Percentiles rank a stretch among this genome's conserved stretches.
These are phyloP conservation scores for Monosporozyma siamensis DNA, from an alignment of 805 yeast species.

Conservation along the genomic window DNA sequence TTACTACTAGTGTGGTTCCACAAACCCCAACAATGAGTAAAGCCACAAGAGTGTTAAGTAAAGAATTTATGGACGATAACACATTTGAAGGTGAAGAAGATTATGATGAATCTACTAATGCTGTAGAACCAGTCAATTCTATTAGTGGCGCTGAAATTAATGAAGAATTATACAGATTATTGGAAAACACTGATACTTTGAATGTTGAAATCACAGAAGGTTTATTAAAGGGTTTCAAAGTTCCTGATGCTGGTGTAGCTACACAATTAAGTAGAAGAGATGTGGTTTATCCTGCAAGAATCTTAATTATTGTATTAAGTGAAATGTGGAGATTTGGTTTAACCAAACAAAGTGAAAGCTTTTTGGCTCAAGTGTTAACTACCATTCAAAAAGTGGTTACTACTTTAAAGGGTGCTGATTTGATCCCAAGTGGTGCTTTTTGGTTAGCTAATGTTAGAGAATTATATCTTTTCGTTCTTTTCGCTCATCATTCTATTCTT, in stretches of 20 bases:
- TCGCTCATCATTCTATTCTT: slow-evolving; percentile 86
- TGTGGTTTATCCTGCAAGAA: slow-evolving; percentile 91
- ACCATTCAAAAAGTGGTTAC: slow-evolving; percentile 80
- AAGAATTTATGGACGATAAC: slow-evolving; percentile 4
- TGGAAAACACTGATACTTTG: slow-evolving; percentile 61
- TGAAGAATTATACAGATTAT: slow-evolving; percentile 60
- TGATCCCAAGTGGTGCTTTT: slow-evolving; percentile 87
- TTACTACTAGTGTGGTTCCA: slow-evolving; percentile 22
- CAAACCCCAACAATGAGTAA: slow-evolving; percentile 29
- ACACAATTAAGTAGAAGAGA: slow-evolving; percentile 79
- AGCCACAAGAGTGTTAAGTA: slow-evolving; percentile 5
- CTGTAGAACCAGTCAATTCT: slow-evolving; percentile 31
- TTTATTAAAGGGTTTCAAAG: slow-evolving; percentile 69
- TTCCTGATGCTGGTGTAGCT: slow-evolving; percentile 80
- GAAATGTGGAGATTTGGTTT: slow-evolving; percentile 98
- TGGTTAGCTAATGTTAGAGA: slow-evolving; percentile 97
- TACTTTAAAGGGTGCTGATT: slow-evolving; percentile 72
- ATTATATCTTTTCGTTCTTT: slow-evolving; percentile 84
- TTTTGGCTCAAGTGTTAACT: slow-evolving; percentile 79
- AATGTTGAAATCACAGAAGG: slow-evolving; percentile 84
- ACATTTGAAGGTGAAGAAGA: slow-evolving; percentile 8
- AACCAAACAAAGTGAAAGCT: slow-evolving; percentile 83
- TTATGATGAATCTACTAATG: slow-evolving; percentile 7
- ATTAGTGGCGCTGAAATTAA: slow-evolving; percentile 58
- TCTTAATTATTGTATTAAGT: slow-evolving; percentile 79